Base-by-base conservation (phyloP, 2,329 filamentous ascomycete genomes). In the Stenocarpella maydis region DNA sequence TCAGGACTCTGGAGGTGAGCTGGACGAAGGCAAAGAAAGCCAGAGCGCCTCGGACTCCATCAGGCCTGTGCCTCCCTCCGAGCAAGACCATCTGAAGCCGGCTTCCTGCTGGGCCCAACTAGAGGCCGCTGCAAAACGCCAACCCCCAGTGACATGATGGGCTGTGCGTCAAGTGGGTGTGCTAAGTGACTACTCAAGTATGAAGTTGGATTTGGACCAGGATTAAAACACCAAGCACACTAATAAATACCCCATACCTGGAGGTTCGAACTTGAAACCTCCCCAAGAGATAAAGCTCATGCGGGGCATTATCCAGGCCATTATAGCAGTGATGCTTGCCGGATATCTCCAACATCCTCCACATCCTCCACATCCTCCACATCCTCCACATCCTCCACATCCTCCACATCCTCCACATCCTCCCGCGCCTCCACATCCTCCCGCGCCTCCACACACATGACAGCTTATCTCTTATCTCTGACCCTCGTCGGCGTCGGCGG, bases 221-320 rank as follows among this genome's bases (percentile, higher is more conserved):
- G n/a, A n/a, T n/a, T n/a, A n/a, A n/a, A n/a, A n/a, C n/a, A n/a
- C n/a, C n/a, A n/a, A n/a, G n/a, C n/a, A n/a, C n/a, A n/a, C n/a
- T n/a, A n/a, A n/a, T n/a, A n/a, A n/a, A n/a, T n/a, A n/a, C n/a
- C n/a, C n/a, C n/a, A n/a, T n/a, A n/a, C n/a, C n/a, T n/a, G n/a
- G n/a, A n/a, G n/a, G n/a, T n/a, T n/a, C n/a, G n/a, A n/a, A n/a
- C n/a, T n/a, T n/a, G n/a, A n/a, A n/a, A n/a, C n/a, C n/a, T n/a
- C n/a, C n/a, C 14, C 41, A 7, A 47, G 41, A 61, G 58, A 61
- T 47, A 61, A 61, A 61, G 58, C 58, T 61, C 12, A 12, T 37
- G 58, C 47, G 58, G 58, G 58, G 41, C 41, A 49, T 61, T 19
- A 49, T 49, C 41, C 24, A 19, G 26, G 24, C 47, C 17, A 34